phyloP scores from a whole-genome alignment of 129 eudicot genomes.

The Lactuca sativa region DNA sequence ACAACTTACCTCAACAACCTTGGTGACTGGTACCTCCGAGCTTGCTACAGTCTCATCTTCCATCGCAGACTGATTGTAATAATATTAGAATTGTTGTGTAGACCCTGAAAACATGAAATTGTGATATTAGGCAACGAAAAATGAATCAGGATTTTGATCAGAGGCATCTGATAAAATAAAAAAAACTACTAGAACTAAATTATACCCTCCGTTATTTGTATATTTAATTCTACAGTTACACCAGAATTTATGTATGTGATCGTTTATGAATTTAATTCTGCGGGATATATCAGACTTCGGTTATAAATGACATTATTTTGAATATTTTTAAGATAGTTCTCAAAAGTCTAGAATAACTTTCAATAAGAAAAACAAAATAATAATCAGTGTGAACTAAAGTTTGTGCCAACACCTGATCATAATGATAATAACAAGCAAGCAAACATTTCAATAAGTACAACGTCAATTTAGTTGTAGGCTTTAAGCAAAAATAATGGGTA shows the following conservation, averaged over 20 bases:
- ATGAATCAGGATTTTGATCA: slow-evolving; percentile 1
- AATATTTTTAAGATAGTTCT: not conserved
- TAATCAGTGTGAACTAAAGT: not conserved
- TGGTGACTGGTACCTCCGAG: slow-evolving; percentile 54
- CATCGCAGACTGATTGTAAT: slow-evolving; percentile 37
- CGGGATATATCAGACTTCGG: not conserved
- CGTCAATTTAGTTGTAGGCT: not conserved
- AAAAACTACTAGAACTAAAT: slow-evolving; percentile 20
- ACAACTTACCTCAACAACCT: slow-evolving; percentile 47
- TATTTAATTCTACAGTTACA: slow-evolving; percentile 26
- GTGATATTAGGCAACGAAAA: slow-evolving; percentile 12
- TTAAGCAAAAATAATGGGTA: not conserved
- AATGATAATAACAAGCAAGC: not conserved
- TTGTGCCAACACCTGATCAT: not conserved
- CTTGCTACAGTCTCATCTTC: slow-evolving; percentile 54
- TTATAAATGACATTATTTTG: not conserved
- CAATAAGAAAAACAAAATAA: no score
- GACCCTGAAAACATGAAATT: slow-evolving; percentile 20
- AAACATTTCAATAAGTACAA: not conserved
- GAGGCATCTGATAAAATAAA: not conserved
- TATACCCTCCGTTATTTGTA: slow-evolving; percentile 18
- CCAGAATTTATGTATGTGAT: slow-evolving; percentile 7
- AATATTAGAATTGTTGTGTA: slow-evolving; percentile 3
- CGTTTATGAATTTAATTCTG: slow-evolving; percentile 1
- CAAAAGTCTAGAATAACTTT: not conserved